Percentiles rank a stretch among this genome's conserved stretches.
These are phyloP conservation scores for Periconia digitata DNA, from an alignment of 2,329 filamentous ascomycete species.

Conservation along the genomic window DNA sequence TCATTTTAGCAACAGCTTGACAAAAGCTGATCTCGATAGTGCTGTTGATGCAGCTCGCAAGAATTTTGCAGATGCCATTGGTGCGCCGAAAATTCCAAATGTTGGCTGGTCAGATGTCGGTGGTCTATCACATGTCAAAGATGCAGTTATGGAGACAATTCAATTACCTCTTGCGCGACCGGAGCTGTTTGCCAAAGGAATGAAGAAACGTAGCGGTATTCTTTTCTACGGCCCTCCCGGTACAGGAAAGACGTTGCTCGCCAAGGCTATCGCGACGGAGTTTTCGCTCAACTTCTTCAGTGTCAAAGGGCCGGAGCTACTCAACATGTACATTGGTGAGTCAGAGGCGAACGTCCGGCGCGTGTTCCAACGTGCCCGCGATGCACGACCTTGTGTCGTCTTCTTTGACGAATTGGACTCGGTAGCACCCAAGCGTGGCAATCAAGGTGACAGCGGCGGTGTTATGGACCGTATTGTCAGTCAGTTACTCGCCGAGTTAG, in stretches of 20 bases:
- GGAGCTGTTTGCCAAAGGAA: conserved; percentile 92
- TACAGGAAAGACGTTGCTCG: conserved; percentile 88
- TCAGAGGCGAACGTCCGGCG: conserved; percentile 88
- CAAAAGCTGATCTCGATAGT: conserved; percentile 81
- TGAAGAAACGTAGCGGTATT: conserved; percentile 96
- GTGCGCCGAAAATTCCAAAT: conserved; percentile 96
- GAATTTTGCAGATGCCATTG: conserved; percentile 97
- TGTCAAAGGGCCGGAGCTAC: conserved; percentile 86
- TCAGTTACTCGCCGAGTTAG: conserved; percentile 89
- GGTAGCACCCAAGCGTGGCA: conserved; percentile 93
- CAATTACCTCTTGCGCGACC: conserved; percentile 88
- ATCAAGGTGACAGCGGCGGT: conserved; percentile 94
- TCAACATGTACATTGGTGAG: conserved; percentile 97
- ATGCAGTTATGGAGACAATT: conserved; percentile 95
- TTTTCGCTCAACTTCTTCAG: conserved; percentile 95
- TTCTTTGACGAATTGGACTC: conserved; percentile 95
- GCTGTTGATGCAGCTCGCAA: conserved; percentile 94
- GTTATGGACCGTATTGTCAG: conserved; percentile 98
- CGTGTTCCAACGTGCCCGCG: conserved; percentile 83
- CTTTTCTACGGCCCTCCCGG: conserved; percentile 89
- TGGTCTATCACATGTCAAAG: conserved; percentile 89
- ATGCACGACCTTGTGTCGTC: conserved; percentile 84
- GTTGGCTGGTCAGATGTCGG: conserved; percentile 96
- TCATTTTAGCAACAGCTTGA: conserved; percentile 73
- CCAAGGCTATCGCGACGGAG: conserved; percentile 90